A percentile compares a stretch with the other conserved stretches of the same genome.
Evolutionary conservation across 2,329 filamentous ascomycete species (phyloP).

Genomic region (Stagonosporopsis tanaceti): DNA sequence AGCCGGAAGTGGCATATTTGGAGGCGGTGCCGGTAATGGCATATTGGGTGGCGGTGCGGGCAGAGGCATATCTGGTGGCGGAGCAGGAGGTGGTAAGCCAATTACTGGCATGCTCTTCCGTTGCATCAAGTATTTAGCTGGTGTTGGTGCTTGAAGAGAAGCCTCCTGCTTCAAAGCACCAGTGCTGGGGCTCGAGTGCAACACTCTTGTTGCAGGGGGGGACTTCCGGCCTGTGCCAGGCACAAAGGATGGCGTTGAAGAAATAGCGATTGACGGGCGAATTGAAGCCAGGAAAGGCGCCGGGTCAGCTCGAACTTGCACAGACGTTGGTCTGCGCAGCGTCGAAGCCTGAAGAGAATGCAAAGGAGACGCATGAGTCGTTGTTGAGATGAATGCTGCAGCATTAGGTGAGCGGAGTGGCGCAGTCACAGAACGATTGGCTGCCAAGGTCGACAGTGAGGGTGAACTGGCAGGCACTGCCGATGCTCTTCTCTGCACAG

Average conservation of each 20-base stretch:
- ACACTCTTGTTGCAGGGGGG: constrained; percentile 1
- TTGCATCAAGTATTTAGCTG: constrained; percentile 31
- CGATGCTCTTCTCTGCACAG: constrained; percentile 44
- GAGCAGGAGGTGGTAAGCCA: constrained; percentile 55
- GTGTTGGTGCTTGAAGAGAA: constrained; percentile 21
- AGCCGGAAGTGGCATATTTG: constrained; percentile 25
- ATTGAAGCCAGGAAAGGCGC: constrained; percentile 54
- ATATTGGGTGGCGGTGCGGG: constrained; percentile 47
- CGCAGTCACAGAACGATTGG: constrained; percentile 44
- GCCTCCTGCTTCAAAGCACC: constrained; percentile 39
- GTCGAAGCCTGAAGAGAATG: constrained; percentile 27
- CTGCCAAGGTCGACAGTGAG: constrained; percentile 32
- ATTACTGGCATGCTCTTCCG: constrained; percentile 50
- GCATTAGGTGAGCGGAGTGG: constrained; percentile 31
- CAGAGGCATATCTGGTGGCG: constrained; percentile 56
- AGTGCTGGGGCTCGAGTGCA: constrained; percentile 33
- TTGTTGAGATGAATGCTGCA: constrained; percentile 22
- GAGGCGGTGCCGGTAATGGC: constrained; percentile 21
- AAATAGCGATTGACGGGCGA: constrained; percentile 41
- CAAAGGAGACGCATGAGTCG: constrained; percentile 21
- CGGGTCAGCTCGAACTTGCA: constrained; percentile 54
- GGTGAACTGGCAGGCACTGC: constrained; percentile 31
- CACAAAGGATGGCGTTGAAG: constrained; percentile 44
- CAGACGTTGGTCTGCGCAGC: constrained; percentile 53
- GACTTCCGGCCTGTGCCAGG: constrained; percentile 33